Base-by-base conservation (phyloP, 2,329 filamentous ascomycete genomes). In the Epichloe bromicola region DNA sequence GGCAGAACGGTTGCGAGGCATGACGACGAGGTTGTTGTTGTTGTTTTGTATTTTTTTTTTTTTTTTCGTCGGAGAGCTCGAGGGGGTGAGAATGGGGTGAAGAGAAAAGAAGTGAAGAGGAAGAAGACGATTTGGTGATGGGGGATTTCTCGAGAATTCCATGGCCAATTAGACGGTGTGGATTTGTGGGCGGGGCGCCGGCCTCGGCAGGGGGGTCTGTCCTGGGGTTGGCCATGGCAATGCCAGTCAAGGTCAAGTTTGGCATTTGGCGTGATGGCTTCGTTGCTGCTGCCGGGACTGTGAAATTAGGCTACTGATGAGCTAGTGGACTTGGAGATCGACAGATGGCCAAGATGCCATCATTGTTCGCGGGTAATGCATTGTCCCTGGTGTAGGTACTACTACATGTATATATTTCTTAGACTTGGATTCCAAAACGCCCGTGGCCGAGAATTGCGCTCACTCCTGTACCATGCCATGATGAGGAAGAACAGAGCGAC, bases 1-100 rank as follows among this genome's bases (percentile, higher is more conserved):
- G 70, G 78, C 74, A 70, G 85, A 80, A 67, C 83, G 79, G 76
- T 86, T 82, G 72, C 86, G 86, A 84, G 86, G 72, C 86, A 91
- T 91, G 48, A 19, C 55, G 57, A n/a, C 10, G 33, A 17, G 7
- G 48, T 76, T 66, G 55, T 2, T 15, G 2, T 19, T 19, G 1
- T 19, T 19, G 2, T 19, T 19, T 19, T 19, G 2, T 26, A 7
- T 26, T 26, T 26, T 7, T 26, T 26, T 8, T 30, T 26, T 1
- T 7, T 26, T 26, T 26, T 30, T 8, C 6, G 6, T 8, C 3
- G 26, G 26, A 30, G 26, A 30, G 30, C 30, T 30, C 3, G 40
- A 33, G 7, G 37, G 14, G 15, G 15, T 20, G 11, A 43, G 15
- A 26, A 12, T 7, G 12, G 12, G 23, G 15, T 40, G 42, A 12